phyloP scores from a whole-genome alignment of 2,329 filamentous ascomycete genomes.

The Alternaria consortialis region DNA sequence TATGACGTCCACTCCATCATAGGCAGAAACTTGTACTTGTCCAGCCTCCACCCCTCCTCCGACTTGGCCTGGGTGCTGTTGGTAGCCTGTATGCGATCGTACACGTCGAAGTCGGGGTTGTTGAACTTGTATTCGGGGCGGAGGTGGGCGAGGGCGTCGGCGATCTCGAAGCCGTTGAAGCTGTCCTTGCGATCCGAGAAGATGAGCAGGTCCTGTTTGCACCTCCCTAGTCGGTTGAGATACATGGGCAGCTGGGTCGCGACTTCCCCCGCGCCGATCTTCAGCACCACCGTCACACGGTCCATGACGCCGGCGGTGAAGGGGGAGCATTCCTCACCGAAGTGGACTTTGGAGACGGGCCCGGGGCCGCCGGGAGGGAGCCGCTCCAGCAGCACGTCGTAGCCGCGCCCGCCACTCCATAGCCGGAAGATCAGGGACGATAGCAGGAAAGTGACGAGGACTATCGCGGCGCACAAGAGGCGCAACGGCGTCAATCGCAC shows the following conservation, averaged over 20 bases:
- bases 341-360: slow-evolving; percentile 30
- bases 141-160: slow-evolving; percentile 58
- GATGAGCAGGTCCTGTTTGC: slow-evolving; percentile 64
- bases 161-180: slow-evolving; percentile 60
- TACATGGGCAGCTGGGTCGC: slow-evolving; percentile 65
- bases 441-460: slow-evolving; percentile 34
- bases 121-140: slow-evolving; percentile 50
- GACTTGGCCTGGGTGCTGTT: slow-evolving; percentile 53
- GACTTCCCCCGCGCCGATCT: slow-evolving; percentile 67
- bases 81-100: slow-evolving; percentile 56
- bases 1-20: slow-evolving; percentile 61
- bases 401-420: slow-evolving; percentile 42
- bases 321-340: slow-evolving; percentile 45
- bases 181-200: slow-evolving; percentile 67
- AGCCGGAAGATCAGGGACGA: slow-evolving; percentile 31
- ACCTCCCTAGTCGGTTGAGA: slow-evolving; percentile 63
- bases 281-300: slow-evolving; percentile 65
- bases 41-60: slow-evolving; percentile 63
- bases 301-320: slow-evolving; percentile 45
- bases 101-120: slow-evolving; percentile 62
- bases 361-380: slow-evolving; percentile 32
- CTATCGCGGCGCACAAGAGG: slow-evolving; percentile 41
- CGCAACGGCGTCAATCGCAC: slow-evolving; percentile 50
- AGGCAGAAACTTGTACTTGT: slow-evolving; percentile 68
- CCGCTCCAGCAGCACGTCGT: slow-evolving; percentile 41